phyloP scores from a whole-genome alignment of 768 basidiomycete genomes.

The Russula foetens region DNA sequence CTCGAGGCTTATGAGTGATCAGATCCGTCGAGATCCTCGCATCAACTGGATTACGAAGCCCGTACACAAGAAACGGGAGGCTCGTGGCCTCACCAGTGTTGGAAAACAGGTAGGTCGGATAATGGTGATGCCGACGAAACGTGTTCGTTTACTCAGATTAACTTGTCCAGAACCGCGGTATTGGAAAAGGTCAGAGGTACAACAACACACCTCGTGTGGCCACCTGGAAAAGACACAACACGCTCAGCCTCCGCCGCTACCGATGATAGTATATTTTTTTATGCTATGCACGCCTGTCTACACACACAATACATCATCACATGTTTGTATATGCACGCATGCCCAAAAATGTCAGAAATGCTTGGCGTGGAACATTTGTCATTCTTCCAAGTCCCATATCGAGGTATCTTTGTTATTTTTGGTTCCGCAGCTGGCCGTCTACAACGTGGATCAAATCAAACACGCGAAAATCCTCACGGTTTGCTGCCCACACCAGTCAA shows the following conservation, averaged over 20 bases:
- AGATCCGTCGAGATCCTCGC: slow-evolving; percentile 91
- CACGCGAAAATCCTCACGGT: not conserved
- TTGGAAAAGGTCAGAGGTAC: slow-evolving; percentile 92
- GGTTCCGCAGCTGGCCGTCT: not conserved
- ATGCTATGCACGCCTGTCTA: slow-evolving; percentile 18
- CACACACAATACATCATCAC: slow-evolving; percentile 12
- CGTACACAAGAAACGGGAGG: slow-evolving; percentile 97
- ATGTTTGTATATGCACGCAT: slow-evolving; percentile 24
- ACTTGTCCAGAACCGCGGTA: slow-evolving; percentile 73
- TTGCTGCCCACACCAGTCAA: no score
- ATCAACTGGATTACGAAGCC: slow-evolving; percentile 99
- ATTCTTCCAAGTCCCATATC: no score
- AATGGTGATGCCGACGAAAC: slow-evolving; percentile 1
- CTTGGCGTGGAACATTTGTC: not conserved
- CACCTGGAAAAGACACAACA: slow-evolving; percentile 99
- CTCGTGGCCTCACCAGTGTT: slow-evolving; percentile 92
- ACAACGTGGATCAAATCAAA: slow-evolving; percentile 1
- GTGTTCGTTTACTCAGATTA: not conserved
- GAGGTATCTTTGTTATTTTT: not conserved
- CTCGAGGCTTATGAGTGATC: slow-evolving; percentile 15
- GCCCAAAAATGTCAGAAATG: slow-evolving; percentile 15
- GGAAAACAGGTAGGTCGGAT: slow-evolving; percentile 75
- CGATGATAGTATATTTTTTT: slow-evolving; percentile 40
- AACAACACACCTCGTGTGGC: slow-evolving; percentile 88
- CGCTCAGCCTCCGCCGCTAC: slow-evolving; percentile 84